Base-by-base conservation (phyloP, 2,329 filamentous ascomycete genomes). In the Talaromyces sp. region DNA sequence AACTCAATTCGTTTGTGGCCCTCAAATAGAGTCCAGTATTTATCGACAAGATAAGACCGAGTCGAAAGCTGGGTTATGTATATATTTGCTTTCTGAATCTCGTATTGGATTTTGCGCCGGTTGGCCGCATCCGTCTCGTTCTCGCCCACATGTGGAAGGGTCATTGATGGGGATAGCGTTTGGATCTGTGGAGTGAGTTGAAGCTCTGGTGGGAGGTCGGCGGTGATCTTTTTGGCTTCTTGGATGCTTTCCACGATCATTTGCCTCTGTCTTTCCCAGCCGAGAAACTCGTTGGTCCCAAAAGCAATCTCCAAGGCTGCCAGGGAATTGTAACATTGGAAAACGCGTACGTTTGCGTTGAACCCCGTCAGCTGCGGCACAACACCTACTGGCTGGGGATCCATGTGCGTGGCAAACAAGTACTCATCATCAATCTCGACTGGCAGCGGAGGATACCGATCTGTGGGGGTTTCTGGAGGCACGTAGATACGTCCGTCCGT, bases 11-110 rank as follows among this genome's bases (percentile, higher is more conserved):
- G 57, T 39, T 68, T 70, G 67, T 88, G 85, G 1, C 87, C 84
- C 58, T 92, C 89, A 42, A 87, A 85, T 1, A 95, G 81, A 67
- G 87, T 87, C 73, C 91, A 91, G 76, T 93, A 96, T 65, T 92
- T 88, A 72, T 96, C 91, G 0, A 96, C 91, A 61, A 93, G 86
- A 72, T 92, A 93, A 0, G 90, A 93, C 27, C 92, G 84, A 0
- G 91, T 96, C 2, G 88, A 87, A 10, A 96, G 80, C 69, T 92
- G 89, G 6, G 89, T 93, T 2, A 88, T 86, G 70, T 93, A 92
- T 44, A 96, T 90, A 72, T 96, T 96, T 7, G 91, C 90, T 72
- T 96, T 96, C 72, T 96, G 92, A 32, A 96, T 95, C 75, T 96
- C 92, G 66, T 88, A 92, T 71, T 95, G 91, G 4, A 92, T 77